Conservation (phyloP, 2,329 filamentous ascomycete species). For the Simplicillium sp. region DNA sequence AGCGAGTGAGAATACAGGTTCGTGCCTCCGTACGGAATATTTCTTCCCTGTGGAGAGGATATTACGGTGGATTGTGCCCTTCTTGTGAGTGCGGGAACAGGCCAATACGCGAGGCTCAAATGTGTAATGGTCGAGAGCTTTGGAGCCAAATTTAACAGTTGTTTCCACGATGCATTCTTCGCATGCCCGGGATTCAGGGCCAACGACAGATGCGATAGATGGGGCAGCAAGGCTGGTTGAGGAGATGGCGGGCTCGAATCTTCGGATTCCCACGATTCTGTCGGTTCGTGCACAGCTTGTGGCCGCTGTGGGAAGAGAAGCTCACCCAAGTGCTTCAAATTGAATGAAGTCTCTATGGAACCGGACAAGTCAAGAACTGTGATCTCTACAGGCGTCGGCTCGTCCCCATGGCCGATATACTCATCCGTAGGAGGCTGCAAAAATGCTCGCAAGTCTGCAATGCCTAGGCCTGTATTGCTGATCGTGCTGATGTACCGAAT, state of each 20-base stretch:
- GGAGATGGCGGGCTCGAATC: constrained; percentile 16
- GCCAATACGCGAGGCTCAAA: constrained; percentile 53
- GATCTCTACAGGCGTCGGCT: constrained; percentile 24
- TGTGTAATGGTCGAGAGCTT: constrained; percentile 48
- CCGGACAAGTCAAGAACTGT: constrained; percentile 44
- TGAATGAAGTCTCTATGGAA: constrained; percentile 39
- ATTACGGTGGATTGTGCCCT: constrained; percentile 40
- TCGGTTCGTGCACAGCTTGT: constrained; percentile 17
- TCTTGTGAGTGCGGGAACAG: constrained; percentile 47
- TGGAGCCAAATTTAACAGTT: constrained; percentile 42
- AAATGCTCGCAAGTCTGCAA: constrained; percentile 39
- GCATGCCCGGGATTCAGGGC: constrained; percentile 30
- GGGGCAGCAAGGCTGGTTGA: constrained; percentile 37
- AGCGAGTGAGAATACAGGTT: constrained; percentile 47
- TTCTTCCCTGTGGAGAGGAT: constrained; percentile 29
- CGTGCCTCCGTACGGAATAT: constrained; percentile 44
- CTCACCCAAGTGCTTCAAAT: constrained; percentile 40
- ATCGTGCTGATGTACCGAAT: constrained; percentile 38
- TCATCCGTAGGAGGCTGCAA: constrained; percentile 23
- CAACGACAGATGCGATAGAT: constrained; percentile 52
- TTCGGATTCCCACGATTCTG: constrained; percentile 45
- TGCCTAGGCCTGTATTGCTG: constrained; percentile 34
- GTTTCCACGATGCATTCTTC: constrained; percentile 43
- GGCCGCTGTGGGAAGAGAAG: constrained; percentile 34
- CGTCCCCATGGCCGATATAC: constrained; percentile 10